Evolutionary conservation across 345 rosid species (phyloP).

Genomic region (Rhodamnia rubescens): DNA sequence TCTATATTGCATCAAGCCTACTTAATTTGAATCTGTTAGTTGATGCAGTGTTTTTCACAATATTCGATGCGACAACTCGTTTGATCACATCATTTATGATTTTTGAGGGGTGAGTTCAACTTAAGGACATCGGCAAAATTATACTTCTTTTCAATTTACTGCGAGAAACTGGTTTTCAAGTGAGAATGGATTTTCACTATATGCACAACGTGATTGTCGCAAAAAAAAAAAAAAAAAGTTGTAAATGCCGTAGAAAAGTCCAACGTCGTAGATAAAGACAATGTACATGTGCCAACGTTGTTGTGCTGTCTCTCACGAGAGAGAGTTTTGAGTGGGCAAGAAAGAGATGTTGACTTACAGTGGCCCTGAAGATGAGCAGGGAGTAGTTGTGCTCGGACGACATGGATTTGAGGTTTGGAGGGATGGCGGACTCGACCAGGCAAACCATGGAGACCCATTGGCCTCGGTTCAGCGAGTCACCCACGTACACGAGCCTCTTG

Average conservation of each 20-base stretch:
- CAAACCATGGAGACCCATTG: constrained; percentile 97
- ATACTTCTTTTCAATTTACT: not conserved
- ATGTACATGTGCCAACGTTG: not conserved
- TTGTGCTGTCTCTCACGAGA: not conserved
- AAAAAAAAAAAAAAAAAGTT: not conserved
- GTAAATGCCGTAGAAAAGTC: not conserved
- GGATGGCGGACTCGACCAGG: constrained; percentile 53
- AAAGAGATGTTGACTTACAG: not conserved
- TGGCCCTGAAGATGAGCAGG: not conserved
- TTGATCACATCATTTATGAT: not conserved
- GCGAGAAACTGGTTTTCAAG: not conserved
- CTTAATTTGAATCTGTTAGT: not conserved
- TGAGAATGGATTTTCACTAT: not conserved
- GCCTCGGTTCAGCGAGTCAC: constrained; percentile 82
- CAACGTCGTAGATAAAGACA: not conserved
- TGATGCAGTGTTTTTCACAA: too few relatives aligned
- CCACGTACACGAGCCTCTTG: constrained; percentile 85
- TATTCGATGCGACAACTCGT: not conserved
- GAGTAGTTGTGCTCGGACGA: constrained; percentile 56
- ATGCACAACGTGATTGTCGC: not conserved
- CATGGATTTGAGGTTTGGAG: constrained; percentile 41
- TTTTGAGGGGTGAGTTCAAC: not conserved
- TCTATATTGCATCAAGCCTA: not conserved
- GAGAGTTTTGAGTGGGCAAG: not conserved
- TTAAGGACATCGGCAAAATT: not conserved